Percentiles rank a stretch among this genome's conserved stretches.
Evolutionary conservation across 169 alveolate species (phyloP).

Genomic region (Plasmodium knowlesi): DNA sequence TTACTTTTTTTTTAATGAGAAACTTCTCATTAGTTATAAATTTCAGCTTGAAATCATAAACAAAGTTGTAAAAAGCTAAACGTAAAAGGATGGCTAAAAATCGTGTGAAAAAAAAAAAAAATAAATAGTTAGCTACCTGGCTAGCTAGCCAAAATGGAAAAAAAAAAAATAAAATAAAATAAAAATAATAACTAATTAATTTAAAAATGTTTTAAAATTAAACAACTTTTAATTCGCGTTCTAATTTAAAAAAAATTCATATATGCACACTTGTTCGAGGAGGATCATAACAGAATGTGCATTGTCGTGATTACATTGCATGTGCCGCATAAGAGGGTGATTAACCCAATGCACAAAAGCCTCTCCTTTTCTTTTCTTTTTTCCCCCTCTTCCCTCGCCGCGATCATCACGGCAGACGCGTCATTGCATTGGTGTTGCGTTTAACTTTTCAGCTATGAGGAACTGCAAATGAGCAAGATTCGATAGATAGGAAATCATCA

Average conservation of each 20-base stretch:
- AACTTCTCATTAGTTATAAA: not conserved
- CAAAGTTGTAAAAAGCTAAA: not conserved
- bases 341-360: not conserved
- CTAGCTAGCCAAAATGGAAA: not conserved
- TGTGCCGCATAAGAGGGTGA: not conserved
- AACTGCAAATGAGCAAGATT: slow-evolving; percentile 88
- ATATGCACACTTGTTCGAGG: not conserved
- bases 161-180: not conserved
- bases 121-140: not conserved
- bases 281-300: not conserved
- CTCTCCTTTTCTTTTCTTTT: slow-evolving; percentile 2
- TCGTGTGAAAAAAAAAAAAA: not conserved
- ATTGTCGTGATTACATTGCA: not conserved
- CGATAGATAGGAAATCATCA: slow-evolving; percentile 86
- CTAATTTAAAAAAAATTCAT: not conserved
- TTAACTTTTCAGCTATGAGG: slow-evolving; percentile 88
- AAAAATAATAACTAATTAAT: not conserved
- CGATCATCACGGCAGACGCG: not conserved
- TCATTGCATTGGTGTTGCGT: slow-evolving; percentile 82
- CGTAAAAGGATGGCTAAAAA: not conserved
- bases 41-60: not conserved
- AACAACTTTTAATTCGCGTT: slow-evolving; percentile 27
- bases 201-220: not conserved
- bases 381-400: not conserved
- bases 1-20: not conserved